A percentile compares a stretch with the other conserved stretches of the same genome.
phyloP scores from a whole-genome alignment of 441 rosid species.

The Oxalis stricta region DNA sequence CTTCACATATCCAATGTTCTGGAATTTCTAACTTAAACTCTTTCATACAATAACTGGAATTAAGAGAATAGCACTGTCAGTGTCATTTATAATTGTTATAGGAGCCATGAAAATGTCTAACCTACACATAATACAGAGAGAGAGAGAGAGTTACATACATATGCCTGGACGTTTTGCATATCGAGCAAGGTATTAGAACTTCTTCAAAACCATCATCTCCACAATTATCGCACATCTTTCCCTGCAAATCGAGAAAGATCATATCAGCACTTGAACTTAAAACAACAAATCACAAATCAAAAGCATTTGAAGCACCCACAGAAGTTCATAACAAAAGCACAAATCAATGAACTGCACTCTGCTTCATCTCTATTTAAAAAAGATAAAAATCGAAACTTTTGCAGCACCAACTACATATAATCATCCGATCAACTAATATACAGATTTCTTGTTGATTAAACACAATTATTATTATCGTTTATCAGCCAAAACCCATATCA shows the following conservation, averaged over 20 bases:
- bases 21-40: not conserved
- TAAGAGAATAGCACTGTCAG: too few relatives aligned
- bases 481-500: too few relatives aligned
- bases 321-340: not conserved
- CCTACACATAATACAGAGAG: not conserved
- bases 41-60: constrained; percentile 35
- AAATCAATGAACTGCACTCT: too few relatives aligned
- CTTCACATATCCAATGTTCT: constrained; percentile 34
- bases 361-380: too few relatives aligned
- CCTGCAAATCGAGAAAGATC: constrained; percentile 4
- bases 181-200: constrained; percentile 9
- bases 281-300: not conserved
- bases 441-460: too few relatives aligned
- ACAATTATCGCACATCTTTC: constrained; percentile 12
- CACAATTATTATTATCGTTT: too few relatives aligned
- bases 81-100: too few relatives aligned
- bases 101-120: too few relatives aligned
- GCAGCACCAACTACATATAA: too few relatives aligned
- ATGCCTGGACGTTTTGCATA: constrained; percentile 12
- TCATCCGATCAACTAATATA: too few relatives aligned
- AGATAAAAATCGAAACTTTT: too few relatives aligned
- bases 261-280: not conserved
- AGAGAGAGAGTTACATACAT: constrained; percentile 10
- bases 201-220: constrained; percentile 9
- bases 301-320: not conserved